Evolutionary conservation across 2,329 filamentous ascomycete species (phyloP).

Genomic region (Colletotrichum horii): DNA sequence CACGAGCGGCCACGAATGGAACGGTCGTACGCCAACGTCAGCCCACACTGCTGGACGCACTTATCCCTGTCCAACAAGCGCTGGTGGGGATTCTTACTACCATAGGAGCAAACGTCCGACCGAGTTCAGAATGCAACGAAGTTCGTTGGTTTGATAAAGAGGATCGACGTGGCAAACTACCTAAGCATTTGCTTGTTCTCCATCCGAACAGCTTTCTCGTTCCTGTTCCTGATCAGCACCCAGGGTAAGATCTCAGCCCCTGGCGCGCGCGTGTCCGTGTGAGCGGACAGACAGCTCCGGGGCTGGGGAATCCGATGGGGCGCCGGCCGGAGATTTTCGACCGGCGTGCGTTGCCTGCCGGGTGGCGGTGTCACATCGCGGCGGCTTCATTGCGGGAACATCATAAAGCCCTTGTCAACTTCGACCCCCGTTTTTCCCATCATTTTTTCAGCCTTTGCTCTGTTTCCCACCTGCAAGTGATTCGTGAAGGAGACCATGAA

Average conservation of each 20-base stretch:
- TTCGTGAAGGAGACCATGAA: not conserved
- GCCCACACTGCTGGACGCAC: not conserved
- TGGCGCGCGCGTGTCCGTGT: not conserved
- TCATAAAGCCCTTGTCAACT: not conserved
- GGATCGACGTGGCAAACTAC: not conserved
- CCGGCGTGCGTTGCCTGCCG: not conserved
- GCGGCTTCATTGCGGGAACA: not conserved
- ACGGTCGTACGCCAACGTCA: not conserved
- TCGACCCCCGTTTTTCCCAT: not conserved
- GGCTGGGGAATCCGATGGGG: not conserved
- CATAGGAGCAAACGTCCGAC: not conserved
- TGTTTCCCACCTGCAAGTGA: not conserved
- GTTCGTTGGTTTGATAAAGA: not conserved
- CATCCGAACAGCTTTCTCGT: not conserved
- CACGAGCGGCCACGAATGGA: not conserved
- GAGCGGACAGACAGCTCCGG: not conserved
- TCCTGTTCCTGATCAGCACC: not conserved
- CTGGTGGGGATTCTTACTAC: not conserved
- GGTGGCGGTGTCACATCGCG: not conserved
- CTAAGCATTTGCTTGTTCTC: not conserved
- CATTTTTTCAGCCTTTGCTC: not conserved
- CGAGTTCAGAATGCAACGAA: not conserved
- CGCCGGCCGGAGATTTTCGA: not conserved
- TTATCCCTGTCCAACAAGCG: not conserved
- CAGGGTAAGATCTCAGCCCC: not conserved